Percentiles rank a stretch among this genome's conserved stretches.
Evolutionary conservation across 306 rosid species (phyloP).

Genomic region (Cicer pinnatifidum): DNA sequence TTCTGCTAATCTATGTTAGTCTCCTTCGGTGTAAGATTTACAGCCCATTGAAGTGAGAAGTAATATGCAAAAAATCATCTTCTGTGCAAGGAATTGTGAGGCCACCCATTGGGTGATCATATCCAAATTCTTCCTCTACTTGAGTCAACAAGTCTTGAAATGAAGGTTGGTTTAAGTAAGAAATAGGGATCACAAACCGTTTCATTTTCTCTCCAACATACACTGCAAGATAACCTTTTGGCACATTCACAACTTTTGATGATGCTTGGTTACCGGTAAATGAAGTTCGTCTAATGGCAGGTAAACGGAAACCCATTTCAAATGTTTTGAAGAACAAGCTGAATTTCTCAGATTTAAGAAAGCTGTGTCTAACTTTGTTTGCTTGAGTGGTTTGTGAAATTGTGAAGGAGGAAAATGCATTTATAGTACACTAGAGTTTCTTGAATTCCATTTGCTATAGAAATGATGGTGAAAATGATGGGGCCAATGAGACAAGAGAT

Average conservation of each 20-base stretch:
- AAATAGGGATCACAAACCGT: conserved; percentile 26
- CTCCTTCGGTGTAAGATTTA: not conserved
- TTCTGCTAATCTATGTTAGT: not conserved
- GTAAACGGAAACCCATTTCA: conserved; percentile 40
- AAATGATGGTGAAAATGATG: not conserved
- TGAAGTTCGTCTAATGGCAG: conserved; percentile 19
- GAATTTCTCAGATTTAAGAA: not conserved
- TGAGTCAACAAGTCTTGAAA: conserved; percentile 36
- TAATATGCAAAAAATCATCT: conserved; percentile 3
- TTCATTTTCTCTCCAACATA: conserved; percentile 32
- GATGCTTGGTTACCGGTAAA: conserved; percentile 16
- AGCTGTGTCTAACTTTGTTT: not conserved
- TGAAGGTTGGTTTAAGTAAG: conserved; percentile 25
- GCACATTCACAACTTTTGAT: conserved; percentile 22
- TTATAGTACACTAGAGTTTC: not conserved
- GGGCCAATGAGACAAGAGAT: conserved; percentile 23
- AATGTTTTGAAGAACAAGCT: not conserved
- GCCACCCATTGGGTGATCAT: conserved; percentile 36
- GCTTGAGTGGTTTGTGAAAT: not conserved
- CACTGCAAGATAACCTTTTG: conserved; percentile 27
- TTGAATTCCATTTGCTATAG: conserved; percentile 2
- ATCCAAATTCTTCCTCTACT: conserved; percentile 29
- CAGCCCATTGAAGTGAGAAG: not conserved
- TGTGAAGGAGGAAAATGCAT: not conserved
- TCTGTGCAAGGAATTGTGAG: conserved; percentile 40